Evolutionary conservation across 2,329 filamentous ascomycete species (phyloP).

Genomic region (Aspergillus tubingensis): DNA sequence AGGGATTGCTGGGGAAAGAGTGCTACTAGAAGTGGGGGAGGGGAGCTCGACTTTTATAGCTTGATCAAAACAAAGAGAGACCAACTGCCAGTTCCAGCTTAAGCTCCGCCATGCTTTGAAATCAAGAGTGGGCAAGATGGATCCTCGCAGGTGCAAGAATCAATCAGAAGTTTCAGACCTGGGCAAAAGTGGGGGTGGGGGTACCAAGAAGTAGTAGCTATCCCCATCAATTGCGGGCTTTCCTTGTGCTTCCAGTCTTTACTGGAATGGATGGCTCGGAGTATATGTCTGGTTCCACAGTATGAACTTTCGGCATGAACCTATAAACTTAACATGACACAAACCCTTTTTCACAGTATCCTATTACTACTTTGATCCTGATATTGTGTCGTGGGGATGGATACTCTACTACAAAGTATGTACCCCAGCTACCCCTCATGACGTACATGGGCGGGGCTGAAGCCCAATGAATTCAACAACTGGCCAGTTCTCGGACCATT

Average conservation of each 20-base stretch:
- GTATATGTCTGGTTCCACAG: background rate
- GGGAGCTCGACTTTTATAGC: background rate
- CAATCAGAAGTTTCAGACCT: background rate
- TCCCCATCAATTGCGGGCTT: background rate
- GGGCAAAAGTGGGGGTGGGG: conserved; percentile 15
- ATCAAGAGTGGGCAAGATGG: conserved; percentile 23
- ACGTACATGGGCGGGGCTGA: background rate
- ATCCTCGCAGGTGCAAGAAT: background rate
- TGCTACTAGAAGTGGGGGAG: background rate
- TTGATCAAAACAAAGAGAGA: background rate
- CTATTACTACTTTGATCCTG: no score
- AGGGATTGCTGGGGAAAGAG: background rate
- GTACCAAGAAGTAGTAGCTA: background rate
- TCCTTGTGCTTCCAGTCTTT: background rate
- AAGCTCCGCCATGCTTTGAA: conserved; percentile 27
- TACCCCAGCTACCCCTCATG: background rate
- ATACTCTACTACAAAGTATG: no score
- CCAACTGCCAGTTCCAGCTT: conserved; percentile 4
- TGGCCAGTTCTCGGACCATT: background rate
- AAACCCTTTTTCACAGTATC: background rate
- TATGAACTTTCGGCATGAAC: background rate
- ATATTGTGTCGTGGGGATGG: no score
- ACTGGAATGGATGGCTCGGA: background rate
- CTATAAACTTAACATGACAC: background rate
- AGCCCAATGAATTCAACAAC: background rate